A percentile compares a stretch with the other conserved stretches of the same genome.
phyloP scores from a whole-genome alignment of 805 yeast genomes.

The Wickerhamiella siamensis region DNA sequence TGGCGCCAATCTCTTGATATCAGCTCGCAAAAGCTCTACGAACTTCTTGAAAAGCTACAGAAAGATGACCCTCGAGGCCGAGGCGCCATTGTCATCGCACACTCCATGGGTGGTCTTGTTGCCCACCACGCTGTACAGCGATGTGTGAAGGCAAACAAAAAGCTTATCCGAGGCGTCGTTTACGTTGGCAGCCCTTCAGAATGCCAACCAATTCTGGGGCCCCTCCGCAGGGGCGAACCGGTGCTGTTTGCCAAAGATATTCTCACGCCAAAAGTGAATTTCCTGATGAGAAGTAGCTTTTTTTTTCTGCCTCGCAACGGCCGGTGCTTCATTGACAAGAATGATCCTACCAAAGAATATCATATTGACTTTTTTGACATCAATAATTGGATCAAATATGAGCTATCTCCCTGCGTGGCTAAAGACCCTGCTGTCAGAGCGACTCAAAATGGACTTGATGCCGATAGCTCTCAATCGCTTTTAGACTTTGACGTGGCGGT shows the following conservation, averaged over 20 bases:
- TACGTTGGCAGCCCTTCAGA: conserved; percentile 77
- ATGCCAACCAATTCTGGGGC: conserved; percentile 78
- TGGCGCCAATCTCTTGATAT: conserved; percentile 69
- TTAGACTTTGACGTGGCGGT: conserved; percentile 37
- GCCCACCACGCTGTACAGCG: conserved; percentile 63
- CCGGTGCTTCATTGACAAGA: conserved; percentile 45
- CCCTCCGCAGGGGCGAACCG: conserved; percentile 67
- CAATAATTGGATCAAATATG: conserved; percentile 62
- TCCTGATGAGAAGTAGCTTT: conserved; percentile 77
- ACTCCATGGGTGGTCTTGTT: conserved; percentile 88
- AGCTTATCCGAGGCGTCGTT: conserved; percentile 55
- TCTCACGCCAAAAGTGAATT: conserved; percentile 66
- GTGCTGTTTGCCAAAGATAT: conserved; percentile 62
- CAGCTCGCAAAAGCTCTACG: conserved; percentile 36
- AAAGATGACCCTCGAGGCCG: conserved; percentile 25
- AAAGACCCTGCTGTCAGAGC: conserved; percentile 14
- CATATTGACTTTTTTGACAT: conserved; percentile 65
- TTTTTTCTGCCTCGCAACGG: conserved; percentile 67
- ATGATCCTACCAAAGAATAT: conserved; percentile 17
- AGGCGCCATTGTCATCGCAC: conserved; percentile 64
- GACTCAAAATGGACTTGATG: conserved; percentile 7
- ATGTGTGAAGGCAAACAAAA: conserved; percentile 33
- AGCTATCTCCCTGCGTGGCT: conserved; percentile 58
- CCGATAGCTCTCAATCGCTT: conserved; percentile 2
- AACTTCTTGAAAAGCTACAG: conserved; percentile 32